These are phyloP conservation scores for Colletotrichum salicis DNA, from an alignment of 2,329 filamentous ascomycete species.

Conservation along the genomic window DNA sequence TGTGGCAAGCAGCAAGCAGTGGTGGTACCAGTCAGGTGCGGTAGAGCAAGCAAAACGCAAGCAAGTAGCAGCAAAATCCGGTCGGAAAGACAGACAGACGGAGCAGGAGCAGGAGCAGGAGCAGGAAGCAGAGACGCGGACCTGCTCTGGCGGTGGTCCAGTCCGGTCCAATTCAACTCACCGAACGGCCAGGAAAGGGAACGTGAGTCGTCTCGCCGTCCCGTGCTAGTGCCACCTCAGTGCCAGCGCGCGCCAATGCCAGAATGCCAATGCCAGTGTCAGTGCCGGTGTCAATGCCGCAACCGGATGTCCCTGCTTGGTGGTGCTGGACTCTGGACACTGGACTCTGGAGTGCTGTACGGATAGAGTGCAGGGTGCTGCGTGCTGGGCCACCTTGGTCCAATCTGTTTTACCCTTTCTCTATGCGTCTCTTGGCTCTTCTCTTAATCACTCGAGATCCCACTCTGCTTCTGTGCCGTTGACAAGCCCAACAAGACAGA, in stretches of 20 bases:
- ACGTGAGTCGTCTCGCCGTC: conserved; percentile 33
- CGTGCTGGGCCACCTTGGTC: not conserved
- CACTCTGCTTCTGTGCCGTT: conserved; percentile 1
- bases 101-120: not conserved
- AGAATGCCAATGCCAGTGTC: conserved; percentile 17
- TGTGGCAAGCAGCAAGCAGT: not conserved
- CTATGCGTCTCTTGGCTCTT: not conserved
- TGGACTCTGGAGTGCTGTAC: not conserved
- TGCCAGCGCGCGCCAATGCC: conserved; percentile 26
- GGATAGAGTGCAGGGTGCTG: too few relatives aligned
- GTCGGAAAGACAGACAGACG: not conserved
- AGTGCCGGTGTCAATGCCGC: conserved; percentile 24
- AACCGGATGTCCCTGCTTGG: conserved; percentile 11
- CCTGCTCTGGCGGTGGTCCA: conserved; percentile 4
- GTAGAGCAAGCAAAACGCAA: not conserved
- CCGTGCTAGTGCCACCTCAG: conserved; percentile 24
- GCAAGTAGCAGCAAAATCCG: not conserved
- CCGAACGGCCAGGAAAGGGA: conserved; percentile 25
- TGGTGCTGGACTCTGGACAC: not conserved
- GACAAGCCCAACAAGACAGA: conserved; percentile 1
- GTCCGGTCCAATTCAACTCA: conserved; percentile 21
- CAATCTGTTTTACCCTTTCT: not conserved
- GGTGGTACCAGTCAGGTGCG: not conserved
- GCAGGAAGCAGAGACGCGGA: not conserved
- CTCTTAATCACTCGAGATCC: not conserved